phyloP scores from a whole-genome alignment of 164 flowering plant species.

The Annona cherimola region DNA sequence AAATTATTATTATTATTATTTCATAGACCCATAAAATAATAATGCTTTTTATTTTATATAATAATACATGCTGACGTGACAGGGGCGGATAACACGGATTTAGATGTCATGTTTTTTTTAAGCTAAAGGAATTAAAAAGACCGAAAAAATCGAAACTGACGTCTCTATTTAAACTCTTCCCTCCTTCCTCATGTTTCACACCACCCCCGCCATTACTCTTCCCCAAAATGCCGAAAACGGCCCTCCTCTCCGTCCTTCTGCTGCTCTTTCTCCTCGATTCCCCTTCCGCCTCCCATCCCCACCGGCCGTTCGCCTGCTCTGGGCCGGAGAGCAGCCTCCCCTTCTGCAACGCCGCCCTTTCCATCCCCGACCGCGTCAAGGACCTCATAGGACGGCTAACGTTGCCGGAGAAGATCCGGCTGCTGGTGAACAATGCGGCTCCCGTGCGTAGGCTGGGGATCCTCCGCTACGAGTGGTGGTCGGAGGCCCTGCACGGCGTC shows the following conservation, averaged over 20 bases:
- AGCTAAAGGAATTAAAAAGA: too few relatives aligned
- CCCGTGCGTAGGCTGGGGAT: slow-evolving; percentile 79
- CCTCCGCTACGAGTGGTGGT: slow-evolving; percentile 92
- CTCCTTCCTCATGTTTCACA: neutral
- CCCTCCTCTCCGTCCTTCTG: neutral
- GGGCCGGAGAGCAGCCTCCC: slow-evolving; percentile 28
- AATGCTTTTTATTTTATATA: too few relatives aligned
- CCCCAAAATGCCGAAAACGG: slow-evolving; percentile 3
- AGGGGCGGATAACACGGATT: too few relatives aligned
- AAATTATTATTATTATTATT: too few relatives aligned
- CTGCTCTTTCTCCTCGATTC: neutral
- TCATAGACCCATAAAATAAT: too few relatives aligned
- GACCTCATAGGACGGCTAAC: slow-evolving; percentile 71
- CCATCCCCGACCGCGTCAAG: slow-evolving; percentile 38
- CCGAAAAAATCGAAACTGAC: too few relatives aligned
- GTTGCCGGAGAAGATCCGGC: slow-evolving; percentile 59
- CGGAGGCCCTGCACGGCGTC: slow-evolving; percentile 93
- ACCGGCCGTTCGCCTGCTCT: slow-evolving; percentile 64
- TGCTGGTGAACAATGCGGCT: slow-evolving; percentile 66
- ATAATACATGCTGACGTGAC: too few relatives aligned
- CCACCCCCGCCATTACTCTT: neutral
- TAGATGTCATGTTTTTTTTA: too few relatives aligned
- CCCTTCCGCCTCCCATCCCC: slow-evolving; percentile 8
- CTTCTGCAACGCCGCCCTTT: slow-evolving; percentile 41
- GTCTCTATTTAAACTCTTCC: neutral